Evolutionary conservation across 2,329 filamentous ascomycete species (phyloP).

Genomic region (Cadophora sp.): DNA sequence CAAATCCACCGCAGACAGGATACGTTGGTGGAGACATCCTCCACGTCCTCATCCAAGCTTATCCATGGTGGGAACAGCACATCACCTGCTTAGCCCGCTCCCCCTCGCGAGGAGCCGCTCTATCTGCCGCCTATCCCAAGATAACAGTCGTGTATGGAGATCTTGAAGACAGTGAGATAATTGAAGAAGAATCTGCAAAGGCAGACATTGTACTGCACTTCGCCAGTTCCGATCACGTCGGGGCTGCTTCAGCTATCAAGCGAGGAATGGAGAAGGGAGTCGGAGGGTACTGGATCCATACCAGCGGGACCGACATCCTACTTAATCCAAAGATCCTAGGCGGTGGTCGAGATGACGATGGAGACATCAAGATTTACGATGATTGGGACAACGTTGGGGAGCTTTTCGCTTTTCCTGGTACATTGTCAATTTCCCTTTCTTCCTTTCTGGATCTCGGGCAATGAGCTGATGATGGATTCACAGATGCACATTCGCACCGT

Average conservation of each 20-base stretch:
- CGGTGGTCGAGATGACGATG: constrained; percentile 47
- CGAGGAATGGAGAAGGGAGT: constrained; percentile 54
- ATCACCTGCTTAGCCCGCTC: constrained; percentile 27
- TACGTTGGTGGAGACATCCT: constrained; percentile 32
- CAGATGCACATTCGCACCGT: constrained; percentile 64
- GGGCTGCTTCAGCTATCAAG: constrained; percentile 53
- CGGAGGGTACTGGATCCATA: constrained; percentile 58
- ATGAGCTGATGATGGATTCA: background rate
- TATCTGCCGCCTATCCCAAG: constrained; percentile 35
- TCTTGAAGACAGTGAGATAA: background rate
- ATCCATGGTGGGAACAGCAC: constrained; percentile 20
- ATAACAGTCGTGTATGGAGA: constrained; percentile 41
- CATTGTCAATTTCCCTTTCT: too few relatives aligned
- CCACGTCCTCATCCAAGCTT: constrained; percentile 15
- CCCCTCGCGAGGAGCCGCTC: background rate
- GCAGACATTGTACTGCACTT: constrained; percentile 47
- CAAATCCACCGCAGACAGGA: constrained; percentile 16
- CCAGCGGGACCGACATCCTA: constrained; percentile 56
- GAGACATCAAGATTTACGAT: constrained; percentile 58
- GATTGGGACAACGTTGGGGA: constrained; percentile 64
- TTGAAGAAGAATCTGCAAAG: constrained; percentile 43
- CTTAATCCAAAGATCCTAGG: background rate
- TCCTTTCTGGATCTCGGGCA: background rate
- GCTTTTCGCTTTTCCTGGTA: constrained; percentile 49
- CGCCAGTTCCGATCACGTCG: constrained; percentile 50